Percentiles rank a stretch among this genome's conserved stretches.
Conservation (phyloP, 352 stramenopile species). For the Albugo candida region DNA sequence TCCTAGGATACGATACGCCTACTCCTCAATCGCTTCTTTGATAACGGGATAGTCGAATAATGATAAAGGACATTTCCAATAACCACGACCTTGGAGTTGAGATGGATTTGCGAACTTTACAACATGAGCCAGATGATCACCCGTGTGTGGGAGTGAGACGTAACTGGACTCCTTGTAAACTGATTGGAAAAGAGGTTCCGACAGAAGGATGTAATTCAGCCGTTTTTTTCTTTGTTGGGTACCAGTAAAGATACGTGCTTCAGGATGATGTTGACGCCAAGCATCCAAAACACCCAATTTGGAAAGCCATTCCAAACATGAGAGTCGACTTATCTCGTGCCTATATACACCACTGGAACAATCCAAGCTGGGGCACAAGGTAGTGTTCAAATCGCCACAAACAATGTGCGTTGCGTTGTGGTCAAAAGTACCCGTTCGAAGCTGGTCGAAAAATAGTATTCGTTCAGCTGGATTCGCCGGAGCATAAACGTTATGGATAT, state of each 20-base stretch:
- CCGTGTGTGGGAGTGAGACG: neutral
- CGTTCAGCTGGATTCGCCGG: neutral
- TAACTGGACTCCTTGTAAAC: neutral
- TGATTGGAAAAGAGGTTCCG: neutral
- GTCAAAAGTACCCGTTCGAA: neutral
- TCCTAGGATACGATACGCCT: neutral
- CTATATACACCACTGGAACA: neutral
- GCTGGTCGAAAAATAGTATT: neutral
- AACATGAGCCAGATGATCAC: neutral
- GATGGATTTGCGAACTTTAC: neutral
- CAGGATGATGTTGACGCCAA: conserved; percentile 6
- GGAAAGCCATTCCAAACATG: conserved; percentile 4
- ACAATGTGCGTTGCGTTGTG: conserved; percentile 4
- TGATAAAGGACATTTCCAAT: neutral
- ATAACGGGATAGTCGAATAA: conserved; percentile 4
- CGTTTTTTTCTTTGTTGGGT: conserved; percentile 6
- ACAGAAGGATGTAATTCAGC: conserved; percentile 12
- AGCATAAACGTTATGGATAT: conserved; percentile 8
- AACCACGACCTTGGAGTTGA: neutral
- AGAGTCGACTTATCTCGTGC: neutral
- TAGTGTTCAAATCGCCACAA: conserved; percentile 8
- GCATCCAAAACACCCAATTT: conserved; percentile 6
- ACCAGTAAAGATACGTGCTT: neutral
- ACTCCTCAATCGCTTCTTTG: conserved; percentile 1
- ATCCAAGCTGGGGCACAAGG: conserved; percentile 2